Percentiles rank a stretch among this genome's conserved stretches.
Conservation (phyloP, 192 early-diverging fungal genomes). For the Entomortierella chlamydospora region DNA sequence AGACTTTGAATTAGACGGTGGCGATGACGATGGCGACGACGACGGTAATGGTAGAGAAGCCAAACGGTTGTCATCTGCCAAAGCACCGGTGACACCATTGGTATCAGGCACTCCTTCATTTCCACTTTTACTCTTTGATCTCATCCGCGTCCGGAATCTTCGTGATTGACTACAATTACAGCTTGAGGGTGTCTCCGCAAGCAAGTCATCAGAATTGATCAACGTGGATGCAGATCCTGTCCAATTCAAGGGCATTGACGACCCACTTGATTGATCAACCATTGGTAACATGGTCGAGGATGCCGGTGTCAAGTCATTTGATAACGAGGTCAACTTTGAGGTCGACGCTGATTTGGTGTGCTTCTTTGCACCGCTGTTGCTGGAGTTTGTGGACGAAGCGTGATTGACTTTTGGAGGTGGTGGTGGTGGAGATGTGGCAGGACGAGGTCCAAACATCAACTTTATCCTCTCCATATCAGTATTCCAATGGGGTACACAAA, state of each 20-base stretch:
- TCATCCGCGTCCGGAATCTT: conserved; percentile 1
- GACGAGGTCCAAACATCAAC: conserved; percentile 71
- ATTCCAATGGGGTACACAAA: conserved; percentile 82
- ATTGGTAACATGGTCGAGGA: background rate
- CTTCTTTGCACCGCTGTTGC: background rate
- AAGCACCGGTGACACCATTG: background rate
- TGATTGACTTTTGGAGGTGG: background rate
- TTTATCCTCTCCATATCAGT: conserved; percentile 72
- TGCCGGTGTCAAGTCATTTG: background rate
- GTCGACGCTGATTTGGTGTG: conserved; percentile 12
- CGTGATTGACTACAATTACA: background rate
- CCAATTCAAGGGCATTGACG: background rate
- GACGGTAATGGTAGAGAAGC: background rate
- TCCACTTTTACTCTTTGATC: background rate
- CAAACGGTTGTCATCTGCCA: background rate
- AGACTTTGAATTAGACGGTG: background rate
- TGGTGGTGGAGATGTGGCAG: conserved; percentile 61
- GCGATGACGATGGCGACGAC: background rate
- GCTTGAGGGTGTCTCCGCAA: background rate
- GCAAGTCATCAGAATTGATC: background rate
- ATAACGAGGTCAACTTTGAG: too few species aligned
- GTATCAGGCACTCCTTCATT: background rate
- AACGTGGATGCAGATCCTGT: background rate
- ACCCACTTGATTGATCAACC: background rate
- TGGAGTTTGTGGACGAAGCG: background rate